A percentile compares a stretch with the other conserved stretches of the same genome.
Evolutionary conservation across 2,329 filamentous ascomycete species (phyloP).

Genomic region (Canariomyces notabilis): DNA sequence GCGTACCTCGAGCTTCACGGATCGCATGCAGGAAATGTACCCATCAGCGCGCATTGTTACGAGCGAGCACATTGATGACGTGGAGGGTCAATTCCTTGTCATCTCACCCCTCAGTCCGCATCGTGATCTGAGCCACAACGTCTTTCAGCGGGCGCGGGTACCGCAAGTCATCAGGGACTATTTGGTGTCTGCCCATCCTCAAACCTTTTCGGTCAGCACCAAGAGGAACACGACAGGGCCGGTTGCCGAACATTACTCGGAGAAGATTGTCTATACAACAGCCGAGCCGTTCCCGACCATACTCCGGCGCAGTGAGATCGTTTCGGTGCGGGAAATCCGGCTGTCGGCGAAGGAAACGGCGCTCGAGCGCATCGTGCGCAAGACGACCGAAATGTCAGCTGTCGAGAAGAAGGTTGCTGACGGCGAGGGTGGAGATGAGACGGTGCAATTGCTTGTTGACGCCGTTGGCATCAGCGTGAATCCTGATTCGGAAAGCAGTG

Average conservation of each 20-base stretch:
- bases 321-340: constrained; percentile 59
- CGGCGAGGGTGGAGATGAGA: constrained; percentile 58
- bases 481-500: constrained; percentile 66
- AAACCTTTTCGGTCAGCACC: constrained; percentile 70
- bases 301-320: constrained; percentile 77
- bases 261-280: constrained; percentile 81
- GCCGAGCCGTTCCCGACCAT: constrained; percentile 89
- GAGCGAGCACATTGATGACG: constrained; percentile 64
- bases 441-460: constrained; percentile 65
- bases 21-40: constrained; percentile 87
- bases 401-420: constrained; percentile 71
- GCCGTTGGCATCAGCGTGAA: constrained; percentile 74
- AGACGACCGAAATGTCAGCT: constrained; percentile 76
- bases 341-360: constrained; percentile 79
- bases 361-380: constrained; percentile 82
- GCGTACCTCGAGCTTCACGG: constrained; percentile 74
- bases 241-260: constrained; percentile 68
- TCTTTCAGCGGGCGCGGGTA: constrained; percentile 84
- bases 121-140: constrained; percentile 73
- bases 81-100: constrained; percentile 86
- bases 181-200: constrained; percentile 71
- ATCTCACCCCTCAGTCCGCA: constrained; percentile 77
- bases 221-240: constrained; percentile 64
- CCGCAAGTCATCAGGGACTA: constrained; percentile 82
- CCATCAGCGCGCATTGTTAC: constrained; percentile 78